Evolutionary conservation across 1,139 yeast genomes (phyloP).

Genomic region (Pichia sp.): DNA sequence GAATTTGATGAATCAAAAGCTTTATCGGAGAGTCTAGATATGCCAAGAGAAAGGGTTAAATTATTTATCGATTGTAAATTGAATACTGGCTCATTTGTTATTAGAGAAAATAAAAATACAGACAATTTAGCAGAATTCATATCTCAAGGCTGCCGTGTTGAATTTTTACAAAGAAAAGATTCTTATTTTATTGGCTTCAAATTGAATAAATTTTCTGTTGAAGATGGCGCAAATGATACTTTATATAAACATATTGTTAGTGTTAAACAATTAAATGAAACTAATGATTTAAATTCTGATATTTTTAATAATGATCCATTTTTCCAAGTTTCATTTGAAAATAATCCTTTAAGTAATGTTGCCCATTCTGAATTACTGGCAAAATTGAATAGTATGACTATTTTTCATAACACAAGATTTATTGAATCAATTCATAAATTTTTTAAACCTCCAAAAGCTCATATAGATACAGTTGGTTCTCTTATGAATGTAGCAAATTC

Average conservation of each 20-base stretch:
- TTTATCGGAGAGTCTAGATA: conserved; percentile 46
- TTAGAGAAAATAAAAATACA: conserved; percentile 38
- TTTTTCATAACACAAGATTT: conserved; percentile 78
- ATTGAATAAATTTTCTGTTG: conserved; percentile 74
- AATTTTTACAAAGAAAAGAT: conserved; percentile 70
- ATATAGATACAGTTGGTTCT: conserved; percentile 84
- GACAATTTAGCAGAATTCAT: conserved; percentile 65
- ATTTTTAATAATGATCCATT: conserved; percentile 43
- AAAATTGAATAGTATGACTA: conserved; percentile 79
- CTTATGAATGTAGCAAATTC: conserved; percentile 94
- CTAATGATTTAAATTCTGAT: background rate
- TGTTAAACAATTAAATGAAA: conserved; percentile 54
- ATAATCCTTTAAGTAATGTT: conserved; percentile 73
- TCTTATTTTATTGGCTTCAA: conserved; percentile 70
- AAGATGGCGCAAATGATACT: conserved; percentile 74
- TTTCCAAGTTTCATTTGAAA: conserved; percentile 76
- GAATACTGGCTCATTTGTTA: conserved; percentile 69
- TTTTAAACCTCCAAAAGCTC: conserved; percentile 82
- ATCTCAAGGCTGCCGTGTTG: conserved; percentile 77
- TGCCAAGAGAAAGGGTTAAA: conserved; percentile 70
- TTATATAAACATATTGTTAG: conserved; percentile 84
- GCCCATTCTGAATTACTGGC: conserved; percentile 78
- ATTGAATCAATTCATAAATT: conserved; percentile 68
- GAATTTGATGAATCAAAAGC: conserved; percentile 76
- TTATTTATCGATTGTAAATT: conserved; percentile 63